Evolutionary conservation across 352 stramenopile genomes (phyloP).

Genomic region (Phytopythium delawarense): DNA sequence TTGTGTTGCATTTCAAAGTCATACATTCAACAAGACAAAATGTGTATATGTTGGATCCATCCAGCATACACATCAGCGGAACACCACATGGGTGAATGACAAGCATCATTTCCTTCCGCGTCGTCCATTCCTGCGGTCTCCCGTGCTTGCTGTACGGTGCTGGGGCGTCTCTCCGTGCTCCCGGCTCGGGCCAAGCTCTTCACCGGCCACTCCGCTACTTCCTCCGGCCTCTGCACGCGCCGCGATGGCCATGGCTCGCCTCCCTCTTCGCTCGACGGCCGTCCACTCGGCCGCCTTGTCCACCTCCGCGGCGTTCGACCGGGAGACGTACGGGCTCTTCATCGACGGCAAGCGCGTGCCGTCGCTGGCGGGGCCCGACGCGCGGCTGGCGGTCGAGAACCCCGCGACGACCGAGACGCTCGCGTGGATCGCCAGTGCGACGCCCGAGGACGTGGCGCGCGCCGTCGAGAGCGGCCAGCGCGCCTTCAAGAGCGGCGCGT

Average conservation of each 20-base stretch:
- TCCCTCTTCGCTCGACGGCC: not conserved
- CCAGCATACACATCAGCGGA: not conserved
- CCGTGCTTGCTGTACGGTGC: not conserved
- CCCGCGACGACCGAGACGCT: constrained; percentile 41
- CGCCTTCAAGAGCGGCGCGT: constrained; percentile 29
- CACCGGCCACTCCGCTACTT: not conserved
- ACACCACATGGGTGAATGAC: not conserved
- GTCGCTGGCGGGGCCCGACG: constrained; percentile 15
- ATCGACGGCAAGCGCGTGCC: constrained; percentile 34
- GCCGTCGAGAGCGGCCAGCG: constrained; percentile 26
- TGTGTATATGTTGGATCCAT: not conserved
- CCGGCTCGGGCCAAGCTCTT: not conserved
- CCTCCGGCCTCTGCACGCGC: not conserved
- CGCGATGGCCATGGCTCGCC: not conserved
- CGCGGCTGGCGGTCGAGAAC: constrained; percentile 37
- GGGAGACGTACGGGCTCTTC: constrained; percentile 38
- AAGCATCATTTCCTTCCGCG: not conserved
- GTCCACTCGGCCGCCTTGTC: not conserved
- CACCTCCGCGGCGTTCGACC: constrained; percentile 15
- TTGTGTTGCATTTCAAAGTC: not conserved
- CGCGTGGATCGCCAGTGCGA: constrained; percentile 29
- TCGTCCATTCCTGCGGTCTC: not conserved
- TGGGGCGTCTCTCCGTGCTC: not conserved
- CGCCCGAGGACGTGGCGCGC: constrained; percentile 27
- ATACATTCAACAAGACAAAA: not conserved